Conservation (phyloP, 78 protist genomes). For the Dictyostelium brefeldianum region DNA sequence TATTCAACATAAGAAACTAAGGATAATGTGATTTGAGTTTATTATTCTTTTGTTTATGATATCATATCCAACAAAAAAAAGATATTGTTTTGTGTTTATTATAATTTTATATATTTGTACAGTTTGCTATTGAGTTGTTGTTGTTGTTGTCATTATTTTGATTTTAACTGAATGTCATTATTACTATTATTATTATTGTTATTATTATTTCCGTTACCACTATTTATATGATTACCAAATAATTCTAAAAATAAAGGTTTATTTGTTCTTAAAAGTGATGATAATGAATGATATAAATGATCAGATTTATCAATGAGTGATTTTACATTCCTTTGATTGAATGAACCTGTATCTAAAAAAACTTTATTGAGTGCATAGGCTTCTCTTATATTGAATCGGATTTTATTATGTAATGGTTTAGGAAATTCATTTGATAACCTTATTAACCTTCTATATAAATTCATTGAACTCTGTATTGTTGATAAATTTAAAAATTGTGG, state of each 20-base stretch:
- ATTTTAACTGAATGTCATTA: background rate
- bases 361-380: background rate
- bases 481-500: background rate
- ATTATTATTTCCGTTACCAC: background rate
- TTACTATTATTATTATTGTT: background rate
- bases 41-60: too few relatives aligned
- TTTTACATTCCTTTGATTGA: background rate
- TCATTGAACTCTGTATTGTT: background rate
- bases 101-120: too few relatives aligned
- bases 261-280: background rate
- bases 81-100: too few relatives aligned
- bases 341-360: background rate
- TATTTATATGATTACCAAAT: background rate
- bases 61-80: too few relatives aligned
- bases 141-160: background rate
- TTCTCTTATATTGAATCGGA: background rate
- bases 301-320: background rate
- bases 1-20: too few relatives aligned
- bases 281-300: background rate
- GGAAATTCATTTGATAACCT: constrained; percentile 18
- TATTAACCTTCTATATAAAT: background rate
- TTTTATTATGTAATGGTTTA: background rate
- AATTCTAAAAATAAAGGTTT: background rate
- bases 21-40: too few relatives aligned
- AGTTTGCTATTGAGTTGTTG: background rate